Conservation (phyloP, 805 yeast genomes). For the Kuraishia piskuri region DNA sequence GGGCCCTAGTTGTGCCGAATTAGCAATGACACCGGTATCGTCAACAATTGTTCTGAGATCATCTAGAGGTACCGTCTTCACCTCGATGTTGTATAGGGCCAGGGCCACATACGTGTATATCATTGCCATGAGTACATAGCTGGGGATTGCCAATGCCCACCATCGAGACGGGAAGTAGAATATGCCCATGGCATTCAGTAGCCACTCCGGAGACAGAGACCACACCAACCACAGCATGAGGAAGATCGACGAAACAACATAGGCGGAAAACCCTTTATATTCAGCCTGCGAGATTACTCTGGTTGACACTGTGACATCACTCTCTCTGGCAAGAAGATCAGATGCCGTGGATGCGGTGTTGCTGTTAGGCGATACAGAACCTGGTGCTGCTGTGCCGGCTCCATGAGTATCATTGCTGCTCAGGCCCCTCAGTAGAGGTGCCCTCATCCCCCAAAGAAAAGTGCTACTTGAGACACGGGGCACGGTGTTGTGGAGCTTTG, state of each 20-base stretch:
- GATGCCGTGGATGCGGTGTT: slow-evolving; percentile 14
- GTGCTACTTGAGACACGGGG: neutral
- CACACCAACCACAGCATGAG: slow-evolving; percentile 56
- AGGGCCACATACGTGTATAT: slow-evolving; percentile 63
- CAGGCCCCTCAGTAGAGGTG: neutral
- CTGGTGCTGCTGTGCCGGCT: neutral
- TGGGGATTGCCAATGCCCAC: slow-evolving; percentile 83
- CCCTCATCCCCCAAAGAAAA: neutral
- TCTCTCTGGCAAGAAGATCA: slow-evolving; percentile 53
- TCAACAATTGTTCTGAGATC: slow-evolving; percentile 64
- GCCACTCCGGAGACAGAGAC: slow-evolving; percentile 63
- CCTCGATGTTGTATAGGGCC: slow-evolving; percentile 69
- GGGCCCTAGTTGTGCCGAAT: slow-evolving; percentile 9
- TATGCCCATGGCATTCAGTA: slow-evolving; percentile 44
- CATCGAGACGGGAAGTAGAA: slow-evolving; percentile 80
- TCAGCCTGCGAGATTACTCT: slow-evolving; percentile 53
- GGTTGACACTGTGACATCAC: slow-evolving; percentile 56
- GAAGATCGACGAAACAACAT: slow-evolving; percentile 53
- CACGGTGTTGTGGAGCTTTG: neutral
- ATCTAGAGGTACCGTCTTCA: slow-evolving; percentile 49
- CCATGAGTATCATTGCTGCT: neutral
- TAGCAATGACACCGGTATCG: slow-evolving; percentile 33
- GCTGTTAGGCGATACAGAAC: neutral
- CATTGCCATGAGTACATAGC: slow-evolving; percentile 63
- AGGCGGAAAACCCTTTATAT: slow-evolving; percentile 81